These are phyloP conservation scores for Auxenochlorella pyrenoidosa DNA, from an alignment of 139 green algal genomes.

Conservation along the genomic window DNA sequence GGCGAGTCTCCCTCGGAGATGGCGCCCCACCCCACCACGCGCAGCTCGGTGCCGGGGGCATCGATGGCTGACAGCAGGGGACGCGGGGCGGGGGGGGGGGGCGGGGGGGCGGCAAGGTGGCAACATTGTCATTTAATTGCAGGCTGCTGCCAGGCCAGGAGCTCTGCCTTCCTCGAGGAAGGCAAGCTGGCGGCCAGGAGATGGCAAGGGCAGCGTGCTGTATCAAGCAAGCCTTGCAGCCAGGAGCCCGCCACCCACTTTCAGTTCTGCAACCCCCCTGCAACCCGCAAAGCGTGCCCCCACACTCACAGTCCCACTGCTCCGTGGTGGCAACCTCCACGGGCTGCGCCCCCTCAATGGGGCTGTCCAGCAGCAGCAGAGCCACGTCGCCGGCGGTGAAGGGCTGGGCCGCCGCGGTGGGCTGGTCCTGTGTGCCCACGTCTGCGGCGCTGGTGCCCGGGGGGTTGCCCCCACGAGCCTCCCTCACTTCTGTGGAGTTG, in stretches of 20 bases:
- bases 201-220: not conserved
- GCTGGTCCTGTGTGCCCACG: not conserved
- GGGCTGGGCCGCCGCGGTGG: not conserved
- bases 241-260: not conserved
- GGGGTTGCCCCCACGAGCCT: not conserved
- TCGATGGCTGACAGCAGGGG: not conserved
- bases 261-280: not conserved
- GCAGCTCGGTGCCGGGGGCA: not conserved
- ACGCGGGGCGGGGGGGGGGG: not conserved
- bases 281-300: not conserved
- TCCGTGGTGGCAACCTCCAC: not conserved
- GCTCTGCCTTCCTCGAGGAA: too few species aligned
- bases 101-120: not conserved
- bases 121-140: not conserved
- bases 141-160: not conserved
- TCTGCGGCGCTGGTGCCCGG: not conserved
- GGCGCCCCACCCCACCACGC: slow-evolving; percentile 12
- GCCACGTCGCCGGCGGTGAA: slow-evolving; percentile 18
- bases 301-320: not conserved
- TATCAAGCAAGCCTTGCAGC: not conserved
- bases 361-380: slow-evolving; percentile 22
- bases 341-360: not conserved
- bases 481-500: not conserved
- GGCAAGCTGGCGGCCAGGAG: not conserved
- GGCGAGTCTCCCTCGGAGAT: not conserved